Conservation (phyloP, 2,329 filamentous ascomycete genomes). For the Immersiporthe knoxdaviesiana region DNA sequence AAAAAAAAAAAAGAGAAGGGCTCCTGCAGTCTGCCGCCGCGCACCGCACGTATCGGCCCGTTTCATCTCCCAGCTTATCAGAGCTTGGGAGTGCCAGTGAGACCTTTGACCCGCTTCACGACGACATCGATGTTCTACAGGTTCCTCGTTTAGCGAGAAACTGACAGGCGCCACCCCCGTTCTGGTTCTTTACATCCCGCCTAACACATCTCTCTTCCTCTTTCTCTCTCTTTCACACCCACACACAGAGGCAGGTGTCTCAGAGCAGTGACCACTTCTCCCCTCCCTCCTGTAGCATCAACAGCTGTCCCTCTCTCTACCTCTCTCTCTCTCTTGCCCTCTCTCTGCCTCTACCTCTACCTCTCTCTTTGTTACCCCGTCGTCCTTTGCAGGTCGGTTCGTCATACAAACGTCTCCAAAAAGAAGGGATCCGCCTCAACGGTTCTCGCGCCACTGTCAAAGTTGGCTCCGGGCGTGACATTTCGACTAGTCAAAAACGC, state of each 20-base stretch:
- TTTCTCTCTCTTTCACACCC: too few species aligned
- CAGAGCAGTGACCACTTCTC: slow-evolving; percentile 32
- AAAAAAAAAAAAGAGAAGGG: not conserved
- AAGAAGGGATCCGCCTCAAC: slow-evolving; percentile 37
- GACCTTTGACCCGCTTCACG: slow-evolving; percentile 40
- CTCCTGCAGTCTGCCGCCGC: slow-evolving; percentile 22
- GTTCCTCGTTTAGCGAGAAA: slow-evolving; percentile 43
- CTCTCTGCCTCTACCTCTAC: too few species aligned
- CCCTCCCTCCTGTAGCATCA: slow-evolving; percentile 12
- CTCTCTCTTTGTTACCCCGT: not conserved
- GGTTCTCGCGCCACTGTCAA: slow-evolving; percentile 33
- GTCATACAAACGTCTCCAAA: slow-evolving; percentile 32
- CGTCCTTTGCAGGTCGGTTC: slow-evolving; percentile 18
- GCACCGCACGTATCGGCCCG: slow-evolving; percentile 23
- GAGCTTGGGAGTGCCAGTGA: slow-evolving; percentile 38
- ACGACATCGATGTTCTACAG: slow-evolving; percentile 45
- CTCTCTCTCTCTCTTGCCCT: too few species aligned
- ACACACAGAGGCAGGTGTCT: slow-evolving; percentile 10
- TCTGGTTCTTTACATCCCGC: slow-evolving; percentile 32
- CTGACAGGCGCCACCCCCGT: slow-evolving; percentile 32
- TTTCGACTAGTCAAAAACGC: slow-evolving; percentile 18
- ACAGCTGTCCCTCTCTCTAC: not conserved
- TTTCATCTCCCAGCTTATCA: slow-evolving; percentile 18
- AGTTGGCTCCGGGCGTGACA: slow-evolving; percentile 21
- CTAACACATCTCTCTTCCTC: slow-evolving; percentile 10